Conservation (phyloP, 768 basidiomycete species). For the Rhizopogon vulgaris region DNA sequence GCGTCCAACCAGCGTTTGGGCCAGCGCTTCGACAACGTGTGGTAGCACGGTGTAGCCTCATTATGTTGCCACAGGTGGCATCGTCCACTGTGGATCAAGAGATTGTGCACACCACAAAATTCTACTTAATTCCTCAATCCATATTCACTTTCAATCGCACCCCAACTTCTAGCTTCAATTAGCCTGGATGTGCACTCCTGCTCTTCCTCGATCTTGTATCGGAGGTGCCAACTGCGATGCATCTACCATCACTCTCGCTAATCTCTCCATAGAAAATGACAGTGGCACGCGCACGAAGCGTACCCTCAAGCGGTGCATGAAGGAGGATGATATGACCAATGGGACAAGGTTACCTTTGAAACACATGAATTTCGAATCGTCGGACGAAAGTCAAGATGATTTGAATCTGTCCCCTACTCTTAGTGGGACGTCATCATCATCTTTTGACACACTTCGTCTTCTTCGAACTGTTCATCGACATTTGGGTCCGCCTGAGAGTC, state of each 20-base stretch:
- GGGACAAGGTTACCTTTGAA: too few species aligned
- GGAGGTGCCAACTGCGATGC: background rate
- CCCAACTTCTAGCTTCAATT: background rate
- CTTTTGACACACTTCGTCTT: background rate
- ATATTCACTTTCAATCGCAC: background rate
- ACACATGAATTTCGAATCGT: too few species aligned
- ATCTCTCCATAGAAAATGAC: background rate
- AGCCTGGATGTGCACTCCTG: background rate
- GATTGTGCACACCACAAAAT: background rate
- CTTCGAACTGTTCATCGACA: background rate
- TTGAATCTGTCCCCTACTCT: too few species aligned
- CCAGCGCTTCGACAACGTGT: constrained; percentile 3
- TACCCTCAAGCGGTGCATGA: background rate
- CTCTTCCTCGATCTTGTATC: background rate
- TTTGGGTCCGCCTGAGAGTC: background rate
- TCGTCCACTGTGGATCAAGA: background rate
- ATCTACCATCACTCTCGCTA: background rate
- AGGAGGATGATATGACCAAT: too few species aligned
- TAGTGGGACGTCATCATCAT: background rate
- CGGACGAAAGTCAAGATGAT: too few species aligned
- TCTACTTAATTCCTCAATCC: background rate
- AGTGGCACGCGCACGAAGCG: background rate
- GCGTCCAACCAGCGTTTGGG: background rate
- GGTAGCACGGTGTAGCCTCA: background rate
- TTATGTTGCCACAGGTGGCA: too few species aligned